Evolutionary conservation across 2,329 filamentous ascomycete genomes (phyloP).

Genomic region (Venturia pyrina): DNA sequence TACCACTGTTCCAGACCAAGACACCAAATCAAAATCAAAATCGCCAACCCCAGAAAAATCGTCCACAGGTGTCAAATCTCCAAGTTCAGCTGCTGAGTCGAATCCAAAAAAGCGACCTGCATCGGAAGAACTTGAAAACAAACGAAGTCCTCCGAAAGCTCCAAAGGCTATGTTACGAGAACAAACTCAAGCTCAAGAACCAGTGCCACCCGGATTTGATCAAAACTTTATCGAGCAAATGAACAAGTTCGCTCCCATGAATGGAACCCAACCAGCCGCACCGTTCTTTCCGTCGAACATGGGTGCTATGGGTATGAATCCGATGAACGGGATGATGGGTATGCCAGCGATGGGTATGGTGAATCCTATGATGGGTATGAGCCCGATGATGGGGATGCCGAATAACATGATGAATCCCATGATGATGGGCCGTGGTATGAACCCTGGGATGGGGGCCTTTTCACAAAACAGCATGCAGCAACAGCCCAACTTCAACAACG

Average conservation of each 20-base stretch:
- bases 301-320: constrained; percentile 35
- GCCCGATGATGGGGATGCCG: constrained; percentile 30
- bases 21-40: neutral
- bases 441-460: constrained; percentile 28
- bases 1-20: neutral
- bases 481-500: constrained; percentile 21
- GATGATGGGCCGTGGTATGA: constrained; percentile 27
- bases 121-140: constrained; percentile 51
- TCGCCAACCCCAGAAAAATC: constrained; percentile 15
- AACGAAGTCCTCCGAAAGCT: constrained; percentile 31
- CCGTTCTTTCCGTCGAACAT: constrained; percentile 23
- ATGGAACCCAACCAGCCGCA: neutral
- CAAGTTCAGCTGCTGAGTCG: constrained; percentile 32
- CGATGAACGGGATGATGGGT: constrained; percentile 30
- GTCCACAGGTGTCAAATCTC: constrained; percentile 22
- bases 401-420: constrained; percentile 23
- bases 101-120: constrained; percentile 66
- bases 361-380: constrained; percentile 27
- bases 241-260: constrained; percentile 27
- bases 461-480: constrained; percentile 21
- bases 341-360: constrained; percentile 33
- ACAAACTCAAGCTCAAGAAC: constrained; percentile 28
- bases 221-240: constrained; percentile 36
- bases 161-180: constrained; percentile 35
- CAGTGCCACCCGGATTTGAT: constrained; percentile 26